phyloP scores from a whole-genome alignment of 2,329 filamentous ascomycete species.

The Bipolaris bicolor region DNA sequence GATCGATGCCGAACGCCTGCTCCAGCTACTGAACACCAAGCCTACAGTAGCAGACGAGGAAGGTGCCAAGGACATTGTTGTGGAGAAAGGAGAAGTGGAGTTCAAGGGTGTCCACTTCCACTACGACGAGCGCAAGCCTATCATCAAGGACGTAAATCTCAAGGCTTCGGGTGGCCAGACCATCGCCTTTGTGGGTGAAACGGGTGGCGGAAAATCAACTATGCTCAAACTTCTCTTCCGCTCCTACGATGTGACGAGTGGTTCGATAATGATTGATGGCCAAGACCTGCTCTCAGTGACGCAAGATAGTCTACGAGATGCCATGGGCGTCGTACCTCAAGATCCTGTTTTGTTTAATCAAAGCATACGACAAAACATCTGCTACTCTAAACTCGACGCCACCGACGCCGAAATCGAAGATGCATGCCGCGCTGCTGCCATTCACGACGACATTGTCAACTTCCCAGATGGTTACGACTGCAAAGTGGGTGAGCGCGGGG shows the following conservation, averaged over 20 bases:
- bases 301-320: slow-evolving; percentile 62
- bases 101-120: slow-evolving; percentile 63
- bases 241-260: slow-evolving; percentile 64
- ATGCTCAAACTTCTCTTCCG: slow-evolving; percentile 66
- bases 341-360: slow-evolving; percentile 69
- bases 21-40: slow-evolving; percentile 64
- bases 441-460: slow-evolving; percentile 67
- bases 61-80: slow-evolving; percentile 48
- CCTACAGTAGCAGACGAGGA: slow-evolving; percentile 58
- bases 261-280: slow-evolving; percentile 63
- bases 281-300: slow-evolving; percentile 66
- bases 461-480: slow-evolving; percentile 57
- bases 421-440: slow-evolving; percentile 66
- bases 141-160: slow-evolving; percentile 59
- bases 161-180: slow-evolving; percentile 60
- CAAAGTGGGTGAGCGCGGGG: slow-evolving; percentile 51
- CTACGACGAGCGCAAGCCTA: slow-evolving; percentile 61
- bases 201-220: slow-evolving; percentile 68
- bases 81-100: slow-evolving; percentile 57
- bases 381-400: slow-evolving; percentile 66
- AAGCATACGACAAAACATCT: slow-evolving; percentile 68
- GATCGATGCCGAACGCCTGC: slow-evolving; percentile 69
- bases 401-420: slow-evolving; percentile 65
- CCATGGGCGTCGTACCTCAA: slow-evolving; percentile 69
- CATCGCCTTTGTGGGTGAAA: slow-evolving; percentile 66